These are phyloP conservation scores for Endothia cerciana DNA, from an alignment of 2,329 filamentous ascomycete genomes.

Conservation along the genomic window DNA sequence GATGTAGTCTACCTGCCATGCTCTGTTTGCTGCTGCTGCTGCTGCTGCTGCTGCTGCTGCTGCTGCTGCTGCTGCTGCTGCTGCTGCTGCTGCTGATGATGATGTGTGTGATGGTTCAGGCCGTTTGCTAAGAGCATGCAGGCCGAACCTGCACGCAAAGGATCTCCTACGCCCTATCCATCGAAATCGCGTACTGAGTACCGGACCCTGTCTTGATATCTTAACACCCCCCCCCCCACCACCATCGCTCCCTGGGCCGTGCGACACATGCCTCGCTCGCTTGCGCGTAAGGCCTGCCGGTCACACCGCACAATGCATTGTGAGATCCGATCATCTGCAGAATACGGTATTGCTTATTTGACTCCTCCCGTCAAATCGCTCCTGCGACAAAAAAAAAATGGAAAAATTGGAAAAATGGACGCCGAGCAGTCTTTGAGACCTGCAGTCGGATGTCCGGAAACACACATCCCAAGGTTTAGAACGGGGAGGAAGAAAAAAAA, in stretches of 20 bases:
- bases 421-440: background rate
- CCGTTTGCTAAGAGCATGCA: too few relatives aligned
- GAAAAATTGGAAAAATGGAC: too few relatives aligned
- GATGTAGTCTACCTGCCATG: background rate
- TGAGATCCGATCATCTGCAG: conserved; percentile 6
- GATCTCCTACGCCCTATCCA: too few relatives aligned
- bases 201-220: too few relatives aligned
- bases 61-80: background rate
- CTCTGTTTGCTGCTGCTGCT: background rate
- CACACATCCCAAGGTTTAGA: background rate
- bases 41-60: background rate
- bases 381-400: too few relatives aligned
- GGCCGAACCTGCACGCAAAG: too few relatives aligned
- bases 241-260: background rate
- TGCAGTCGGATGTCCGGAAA: conserved; percentile 1
- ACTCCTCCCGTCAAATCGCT: conserved; percentile 12
- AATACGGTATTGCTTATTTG: background rate
- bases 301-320: conserved; percentile 1
- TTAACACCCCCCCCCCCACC: background rate
- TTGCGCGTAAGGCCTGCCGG: conserved; percentile 1
- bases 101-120: background rate
- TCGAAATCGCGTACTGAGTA: too few relatives aligned
- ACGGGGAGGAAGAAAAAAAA: background rate
- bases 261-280: conserved; percentile 1
- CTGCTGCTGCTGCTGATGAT: background rate